Percentiles rank a stretch among this genome's conserved stretches.
phyloP scores from a whole-genome alignment of 179 eudicot species.

The Pouteria campechiana region DNA sequence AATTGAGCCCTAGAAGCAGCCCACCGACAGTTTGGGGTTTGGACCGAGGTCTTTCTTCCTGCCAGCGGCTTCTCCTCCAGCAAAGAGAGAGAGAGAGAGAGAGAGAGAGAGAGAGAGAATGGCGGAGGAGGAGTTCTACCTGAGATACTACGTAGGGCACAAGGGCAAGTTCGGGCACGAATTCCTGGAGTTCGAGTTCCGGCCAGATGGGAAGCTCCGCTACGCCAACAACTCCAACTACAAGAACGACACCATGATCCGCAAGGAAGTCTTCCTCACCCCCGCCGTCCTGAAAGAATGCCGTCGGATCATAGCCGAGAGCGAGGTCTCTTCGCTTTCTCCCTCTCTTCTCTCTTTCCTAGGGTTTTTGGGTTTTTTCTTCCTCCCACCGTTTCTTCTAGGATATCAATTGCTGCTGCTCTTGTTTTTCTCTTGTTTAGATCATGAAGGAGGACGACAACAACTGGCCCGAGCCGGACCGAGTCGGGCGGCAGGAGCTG shows the following conservation, averaged over 20 bases:
- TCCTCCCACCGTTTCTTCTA: too few relatives aligned
- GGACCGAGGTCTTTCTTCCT: too few relatives aligned
- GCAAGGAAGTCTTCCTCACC: conserved; percentile 76
- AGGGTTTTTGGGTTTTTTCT: background rate
- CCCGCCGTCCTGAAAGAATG: conserved; percentile 77
- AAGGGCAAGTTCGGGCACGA: conserved; percentile 91
- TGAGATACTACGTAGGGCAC: conserved; percentile 82
- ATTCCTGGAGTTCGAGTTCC: conserved; percentile 84
- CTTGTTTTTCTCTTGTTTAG: conserved; percentile 22
- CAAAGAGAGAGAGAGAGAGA: too few relatives aligned
- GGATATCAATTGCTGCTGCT: too few relatives aligned
- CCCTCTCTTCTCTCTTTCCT: background rate
- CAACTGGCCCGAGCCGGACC: conserved; percentile 97
- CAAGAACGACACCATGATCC: conserved; percentile 92
- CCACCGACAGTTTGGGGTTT: too few relatives aligned
- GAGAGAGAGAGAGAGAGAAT: conserved; percentile 20
- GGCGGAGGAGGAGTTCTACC: conserved; percentile 53
- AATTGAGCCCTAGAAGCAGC: too few relatives aligned
- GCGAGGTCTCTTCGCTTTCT: conserved; percentile 36
- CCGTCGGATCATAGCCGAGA: conserved; percentile 75
- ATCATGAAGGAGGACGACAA: conserved; percentile 97
- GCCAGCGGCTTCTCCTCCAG: too few relatives aligned
- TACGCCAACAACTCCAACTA: conserved; percentile 93
- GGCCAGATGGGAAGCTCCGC: conserved; percentile 83
- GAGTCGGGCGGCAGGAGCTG: conserved; percentile 94